Evolutionary conservation across 306 rosid genomes (phyloP).

Genomic region (Urtica urens): DNA sequence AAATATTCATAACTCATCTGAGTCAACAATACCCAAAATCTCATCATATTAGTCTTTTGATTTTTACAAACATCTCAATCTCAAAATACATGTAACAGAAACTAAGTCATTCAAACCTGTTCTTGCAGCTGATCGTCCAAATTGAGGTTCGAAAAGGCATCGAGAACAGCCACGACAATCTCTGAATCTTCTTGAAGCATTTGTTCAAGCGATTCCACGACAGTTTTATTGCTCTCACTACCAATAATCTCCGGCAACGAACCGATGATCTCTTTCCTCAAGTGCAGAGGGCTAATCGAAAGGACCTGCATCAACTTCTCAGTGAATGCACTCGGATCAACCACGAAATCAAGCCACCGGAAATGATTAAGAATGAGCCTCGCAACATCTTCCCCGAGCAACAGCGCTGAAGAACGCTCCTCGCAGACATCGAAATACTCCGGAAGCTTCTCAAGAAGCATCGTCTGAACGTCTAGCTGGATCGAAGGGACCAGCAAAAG

Average conservation of each 20-base stretch:
- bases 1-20: no score
- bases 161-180: slow-evolving; percentile 25
- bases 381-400: slow-evolving; percentile 27
- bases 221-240: slow-evolving; percentile 19
- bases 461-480: slow-evolving; percentile 21
- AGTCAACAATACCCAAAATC: no score
- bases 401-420: slow-evolving; percentile 7
- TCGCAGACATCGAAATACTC: slow-evolving; percentile 19
- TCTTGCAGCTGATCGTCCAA: slow-evolving; percentile 26
- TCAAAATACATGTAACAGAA: neutral
- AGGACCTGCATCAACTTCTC: slow-evolving; percentile 30
- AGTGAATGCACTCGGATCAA: slow-evolving; percentile 22
- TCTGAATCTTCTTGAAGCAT: slow-evolving; percentile 29
- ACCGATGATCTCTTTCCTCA: slow-evolving; percentile 33
- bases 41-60: no score
- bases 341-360: slow-evolving; percentile 33
- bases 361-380: slow-evolving; percentile 29
- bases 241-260: slow-evolving; percentile 32
- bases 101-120: slow-evolving; percentile 16
- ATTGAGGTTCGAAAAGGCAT: slow-evolving; percentile 26
- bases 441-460: slow-evolving; percentile 35
- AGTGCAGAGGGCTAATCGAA: slow-evolving; percentile 22
- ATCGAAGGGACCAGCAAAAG: slow-evolving; percentile 24
- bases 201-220: slow-evolving; percentile 25
- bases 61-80: neutral